Percentiles rank a stretch among this genome's conserved stretches.
Conservation (phyloP, 768 basidiomycete genomes). For the Phlegmacium glaucopus region DNA sequence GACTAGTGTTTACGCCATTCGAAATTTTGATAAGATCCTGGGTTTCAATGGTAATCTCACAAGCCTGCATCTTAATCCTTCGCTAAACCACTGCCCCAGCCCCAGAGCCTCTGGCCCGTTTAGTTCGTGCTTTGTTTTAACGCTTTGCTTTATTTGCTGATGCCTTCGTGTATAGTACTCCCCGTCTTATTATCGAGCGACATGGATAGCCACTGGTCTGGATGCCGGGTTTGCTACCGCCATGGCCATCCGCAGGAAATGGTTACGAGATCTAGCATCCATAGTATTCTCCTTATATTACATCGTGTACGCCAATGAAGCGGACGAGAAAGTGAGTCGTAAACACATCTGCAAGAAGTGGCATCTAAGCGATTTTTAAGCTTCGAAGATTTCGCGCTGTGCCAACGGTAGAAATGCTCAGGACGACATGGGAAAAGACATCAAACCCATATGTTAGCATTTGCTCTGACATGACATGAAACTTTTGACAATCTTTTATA, state of each 20-base stretch:
- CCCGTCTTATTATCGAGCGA: constrained; percentile 91
- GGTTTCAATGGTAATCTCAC: constrained; percentile 70
- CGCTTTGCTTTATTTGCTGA: constrained; percentile 1
- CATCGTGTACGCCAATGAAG: constrained; percentile 81
- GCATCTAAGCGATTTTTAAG: constrained; percentile 35
- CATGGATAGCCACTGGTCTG: constrained; percentile 91
- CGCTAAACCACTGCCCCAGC: constrained; percentile 40
- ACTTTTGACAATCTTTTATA: constrained; percentile 2
- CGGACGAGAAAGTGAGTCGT: constrained; percentile 81
- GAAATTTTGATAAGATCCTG: constrained; percentile 82
- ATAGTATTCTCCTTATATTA: constrained; percentile 88
- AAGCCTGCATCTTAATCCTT: constrained; percentile 3
- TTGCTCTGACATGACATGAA: not conserved
- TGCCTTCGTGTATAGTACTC: constrained; percentile 59
- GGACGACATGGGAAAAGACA: constrained; percentile 96
- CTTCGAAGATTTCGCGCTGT: constrained; percentile 89
- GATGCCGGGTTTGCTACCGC: constrained; percentile 98
- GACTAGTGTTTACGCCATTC: constrained; percentile 77
- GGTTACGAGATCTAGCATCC: constrained; percentile 85
- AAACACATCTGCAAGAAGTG: not conserved
- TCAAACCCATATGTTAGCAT: constrained; percentile 80
- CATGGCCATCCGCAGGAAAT: constrained; percentile 87
- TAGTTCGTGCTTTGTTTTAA: constrained; percentile 48
- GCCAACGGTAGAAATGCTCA: constrained; percentile 94
- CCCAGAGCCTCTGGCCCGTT: constrained; percentile 87